Percentiles rank a stretch among this genome's conserved stretches.
Conservation (phyloP, 257 asterid species). For the Cruciata laevipes region DNA sequence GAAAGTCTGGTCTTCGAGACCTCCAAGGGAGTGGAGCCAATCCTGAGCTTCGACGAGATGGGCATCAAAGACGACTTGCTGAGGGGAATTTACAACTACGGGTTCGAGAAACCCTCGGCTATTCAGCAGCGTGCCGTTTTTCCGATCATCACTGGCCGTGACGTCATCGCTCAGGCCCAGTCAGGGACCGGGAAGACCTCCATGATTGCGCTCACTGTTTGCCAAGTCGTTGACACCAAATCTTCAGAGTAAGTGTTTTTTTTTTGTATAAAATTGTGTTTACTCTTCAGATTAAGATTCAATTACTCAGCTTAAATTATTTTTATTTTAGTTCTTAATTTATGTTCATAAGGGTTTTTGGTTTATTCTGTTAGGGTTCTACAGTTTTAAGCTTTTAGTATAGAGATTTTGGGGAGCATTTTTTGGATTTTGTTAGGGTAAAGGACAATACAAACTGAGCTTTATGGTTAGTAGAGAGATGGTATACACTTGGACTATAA, state of each 20-base stretch:
- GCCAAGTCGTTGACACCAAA: constrained; percentile 79
- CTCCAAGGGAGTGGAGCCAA: constrained; percentile 79
- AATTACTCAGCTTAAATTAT: not conserved
- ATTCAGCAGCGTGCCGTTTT: constrained; percentile 84
- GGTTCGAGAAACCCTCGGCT: constrained; percentile 93
- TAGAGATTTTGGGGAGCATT: not conserved
- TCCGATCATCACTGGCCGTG: constrained; percentile 78
- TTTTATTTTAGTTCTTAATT: not conserved
- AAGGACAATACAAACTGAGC: too few relatives aligned
- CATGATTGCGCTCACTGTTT: constrained; percentile 90
- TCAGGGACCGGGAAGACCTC: constrained; percentile 91
- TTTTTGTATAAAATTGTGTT: not conserved
- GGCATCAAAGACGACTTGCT: constrained; percentile 74
- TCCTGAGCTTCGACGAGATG: constrained; percentile 78
- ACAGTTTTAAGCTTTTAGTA: not conserved
- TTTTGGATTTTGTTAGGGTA: not conserved
- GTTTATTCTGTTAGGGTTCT: not conserved
- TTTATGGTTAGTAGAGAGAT: too few relatives aligned
- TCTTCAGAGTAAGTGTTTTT: constrained; percentile 61
- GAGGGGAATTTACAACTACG: constrained; percentile 73
- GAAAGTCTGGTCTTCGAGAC: constrained; percentile 72
- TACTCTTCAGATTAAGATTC: not conserved
- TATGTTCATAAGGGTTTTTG: not conserved
- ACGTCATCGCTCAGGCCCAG: constrained; percentile 91
- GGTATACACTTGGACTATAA: not conserved